Evolutionary conservation across 2,329 filamentous ascomycete species (phyloP), one percentile per base, ranked within the genome.

Genomic region (Trichoderma sp.): DNA sequence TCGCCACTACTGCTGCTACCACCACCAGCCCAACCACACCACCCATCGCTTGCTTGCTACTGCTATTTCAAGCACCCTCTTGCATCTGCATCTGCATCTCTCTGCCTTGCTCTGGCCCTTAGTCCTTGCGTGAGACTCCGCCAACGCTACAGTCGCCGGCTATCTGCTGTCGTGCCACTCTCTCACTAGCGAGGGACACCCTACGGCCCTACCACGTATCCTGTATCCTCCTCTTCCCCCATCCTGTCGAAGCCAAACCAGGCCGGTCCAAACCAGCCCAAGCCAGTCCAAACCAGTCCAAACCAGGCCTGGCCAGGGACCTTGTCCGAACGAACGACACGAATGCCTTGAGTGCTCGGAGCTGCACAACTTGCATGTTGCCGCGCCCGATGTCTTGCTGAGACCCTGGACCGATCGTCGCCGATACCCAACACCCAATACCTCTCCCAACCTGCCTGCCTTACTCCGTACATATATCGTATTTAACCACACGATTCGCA

Each of bases 321-420:
- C 68, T 67, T 64, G 64, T 57, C 64, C 64, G 57, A 42, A 67
- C 64, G 57, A 42, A 67, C 58, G 32, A 69, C 57, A 58, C 50
- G 64, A 67, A 34, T 57, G 63, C 54, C 29, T 58, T 67, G 57
- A 69, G 68, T 19, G 22, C 52, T 52, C 67, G 27, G 61, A 68
- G 54, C 66, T 68, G 66, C 66, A 63, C 64, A 65, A 27, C 56
- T 61, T 69, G 64, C 64, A 69, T 68, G 58, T 64, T 69, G 64
- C 61, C 64, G 68, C 57, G 66, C 58, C 58, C 64, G 64, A 67
- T 67, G 68, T 61, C 64, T 54, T 64, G 56, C 68, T 67, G 64
- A 67, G 68, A 67, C 64, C 68, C 64, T 66, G 37, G 39, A 39
- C 64, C 61, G 64, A 67, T 64, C 64, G 64, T 59, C 58, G 64